phyloP scores from a whole-genome alignment of 345 rosid genomes.

The Salix brachista region DNA sequence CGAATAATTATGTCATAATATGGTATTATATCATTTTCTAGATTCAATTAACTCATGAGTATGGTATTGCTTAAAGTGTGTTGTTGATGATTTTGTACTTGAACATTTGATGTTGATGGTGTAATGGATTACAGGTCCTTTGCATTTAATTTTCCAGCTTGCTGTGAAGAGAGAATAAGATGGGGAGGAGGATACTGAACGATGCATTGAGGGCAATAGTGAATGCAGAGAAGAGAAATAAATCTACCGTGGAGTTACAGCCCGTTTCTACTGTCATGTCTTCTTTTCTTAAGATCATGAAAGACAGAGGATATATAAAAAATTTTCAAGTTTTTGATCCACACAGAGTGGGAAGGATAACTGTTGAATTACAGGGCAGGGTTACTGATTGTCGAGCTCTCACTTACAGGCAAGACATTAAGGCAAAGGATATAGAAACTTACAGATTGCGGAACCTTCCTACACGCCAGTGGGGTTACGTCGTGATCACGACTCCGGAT shows the following conservation, averaged over 20 bases:
- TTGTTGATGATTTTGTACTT: no score
- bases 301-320: slow-evolving; percentile 74
- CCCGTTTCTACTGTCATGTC: slow-evolving; percentile 87
- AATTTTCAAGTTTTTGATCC: slow-evolving; percentile 68
- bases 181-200: slow-evolving; percentile 89
- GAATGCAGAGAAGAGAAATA: slow-evolving; percentile 81
- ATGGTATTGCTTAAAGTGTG: no score
- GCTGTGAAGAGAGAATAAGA: slow-evolving; percentile 22
- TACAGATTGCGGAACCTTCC: slow-evolving; percentile 73
- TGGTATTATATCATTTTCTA: no score
- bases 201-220: slow-evolving; percentile 83
- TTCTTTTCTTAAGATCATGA: slow-evolving; percentile 85
- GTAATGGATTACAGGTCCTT: no score
- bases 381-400: slow-evolving; percentile 78
- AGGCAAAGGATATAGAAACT: slow-evolving; percentile 60
- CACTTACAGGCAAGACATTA: slow-evolving; percentile 81
- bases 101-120: no score
- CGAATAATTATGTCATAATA: no score
- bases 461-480: slow-evolving; percentile 93
- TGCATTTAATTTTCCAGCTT: neutral
- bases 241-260: slow-evolving; percentile 66
- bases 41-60: no score
- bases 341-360: slow-evolving; percentile 81
- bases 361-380: slow-evolving; percentile 83
- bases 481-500: slow-evolving; percentile 83